A percentile compares a stretch with the other conserved stretches of the same genome.
phyloP scores from a whole-genome alignment of 176 grass and related monocot species.

The Coix lacrymajobi region DNA sequence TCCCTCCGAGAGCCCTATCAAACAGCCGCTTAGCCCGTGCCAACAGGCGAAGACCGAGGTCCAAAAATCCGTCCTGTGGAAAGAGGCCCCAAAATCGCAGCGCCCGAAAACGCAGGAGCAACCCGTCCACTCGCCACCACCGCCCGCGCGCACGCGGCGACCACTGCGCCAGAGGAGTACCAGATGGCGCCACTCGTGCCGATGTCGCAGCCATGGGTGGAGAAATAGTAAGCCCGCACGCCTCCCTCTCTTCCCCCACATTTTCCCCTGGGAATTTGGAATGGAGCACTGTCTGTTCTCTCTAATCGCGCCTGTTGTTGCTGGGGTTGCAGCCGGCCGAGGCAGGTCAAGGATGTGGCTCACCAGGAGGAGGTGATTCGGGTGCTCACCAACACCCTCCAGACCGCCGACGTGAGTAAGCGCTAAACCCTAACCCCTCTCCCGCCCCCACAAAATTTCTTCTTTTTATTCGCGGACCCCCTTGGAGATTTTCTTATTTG shows the following conservation, averaged over 20 bases:
- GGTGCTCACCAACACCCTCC: conserved; percentile 91
- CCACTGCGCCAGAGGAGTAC: neutral
- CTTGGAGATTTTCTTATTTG: conserved; percentile 10
- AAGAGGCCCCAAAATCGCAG: neutral
- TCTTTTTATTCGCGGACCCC: conserved; percentile 1
- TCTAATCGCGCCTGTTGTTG: neutral
- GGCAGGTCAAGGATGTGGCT: conserved; percentile 93
- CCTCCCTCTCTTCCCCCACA: neutral
- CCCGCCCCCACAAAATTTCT: neutral
- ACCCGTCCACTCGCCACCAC: conserved; percentile 6
- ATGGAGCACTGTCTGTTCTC: neutral
- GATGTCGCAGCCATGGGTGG: conserved; percentile 94
- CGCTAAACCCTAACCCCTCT: conserved; percentile 22
- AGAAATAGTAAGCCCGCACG: conserved; percentile 73
- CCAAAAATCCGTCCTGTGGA: too few relatives aligned
- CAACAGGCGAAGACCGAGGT: too few relatives aligned
- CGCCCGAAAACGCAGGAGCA: conserved; percentile 27
- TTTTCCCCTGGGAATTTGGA: neutral
- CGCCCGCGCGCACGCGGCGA: conserved; percentile 1
- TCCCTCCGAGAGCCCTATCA: too few relatives aligned
- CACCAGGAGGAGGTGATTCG: conserved; percentile 98
- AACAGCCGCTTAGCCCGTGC: too few relatives aligned
- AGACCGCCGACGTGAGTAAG: conserved; percentile 71
- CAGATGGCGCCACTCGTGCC: conserved; percentile 69
- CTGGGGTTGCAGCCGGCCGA: conserved; percentile 60